These are phyloP conservation scores for Lithocarpus polystachyus DNA, from an alignment of 306 rosid genomes.

Conservation along the genomic window DNA sequence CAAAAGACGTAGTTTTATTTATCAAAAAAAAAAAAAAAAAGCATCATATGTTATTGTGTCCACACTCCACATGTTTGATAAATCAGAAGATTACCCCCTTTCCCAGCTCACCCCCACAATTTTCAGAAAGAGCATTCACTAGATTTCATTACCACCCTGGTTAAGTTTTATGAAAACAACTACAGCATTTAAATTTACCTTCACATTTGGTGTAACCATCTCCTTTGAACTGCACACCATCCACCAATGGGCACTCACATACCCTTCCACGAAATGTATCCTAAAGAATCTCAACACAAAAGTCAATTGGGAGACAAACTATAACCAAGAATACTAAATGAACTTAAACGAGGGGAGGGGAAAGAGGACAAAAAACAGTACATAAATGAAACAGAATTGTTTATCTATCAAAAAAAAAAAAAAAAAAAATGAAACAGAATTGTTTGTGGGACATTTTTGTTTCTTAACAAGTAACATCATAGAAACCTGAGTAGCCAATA, in stretches of 20 bases:
- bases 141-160: not conserved
- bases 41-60: not conserved
- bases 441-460: not conserved
- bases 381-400: not conserved
- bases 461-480: not conserved
- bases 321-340: not conserved
- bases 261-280: slow-evolving; percentile 99
- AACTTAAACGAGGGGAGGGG: not conserved
- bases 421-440: not conserved
- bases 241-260: slow-evolving; percentile 91
- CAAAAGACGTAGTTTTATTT: no score
- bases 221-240: slow-evolving; percentile 99
- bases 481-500: slow-evolving; percentile 7
- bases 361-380: not conserved
- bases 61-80: not conserved
- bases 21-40: not conserved
- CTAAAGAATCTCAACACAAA: slow-evolving; percentile 43
- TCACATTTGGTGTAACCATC: slow-evolving; percentile 89
- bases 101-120: not conserved
- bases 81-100: not conserved
- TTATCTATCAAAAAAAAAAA: not conserved
- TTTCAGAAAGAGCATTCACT: not conserved
- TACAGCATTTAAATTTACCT: slow-evolving; percentile 46
- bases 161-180: not conserved
- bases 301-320: slow-evolving; percentile 1